A percentile compares a stretch with the other conserved stretches of the same genome.
phyloP scores from a whole-genome alignment of 257 asterid species.

The Scutellaria barbata region DNA sequence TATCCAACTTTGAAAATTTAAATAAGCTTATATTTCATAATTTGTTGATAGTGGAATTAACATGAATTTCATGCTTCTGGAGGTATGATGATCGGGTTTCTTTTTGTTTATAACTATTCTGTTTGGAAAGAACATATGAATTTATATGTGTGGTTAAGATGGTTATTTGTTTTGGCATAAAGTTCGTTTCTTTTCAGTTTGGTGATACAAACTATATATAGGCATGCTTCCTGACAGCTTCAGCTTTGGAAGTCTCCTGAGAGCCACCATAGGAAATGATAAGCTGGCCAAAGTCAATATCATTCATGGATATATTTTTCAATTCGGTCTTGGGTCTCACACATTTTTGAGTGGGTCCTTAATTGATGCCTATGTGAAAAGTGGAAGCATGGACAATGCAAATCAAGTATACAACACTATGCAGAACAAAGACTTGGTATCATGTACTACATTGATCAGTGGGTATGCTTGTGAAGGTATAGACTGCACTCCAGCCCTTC shows the following conservation, averaged over 20 bases:
- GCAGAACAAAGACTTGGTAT: slow-evolving; percentile 51
- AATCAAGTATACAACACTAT: slow-evolving; percentile 42
- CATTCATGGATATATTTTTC: slow-evolving; percentile 49
- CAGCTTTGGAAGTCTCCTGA: slow-evolving; percentile 63
- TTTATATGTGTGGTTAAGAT: neutral
- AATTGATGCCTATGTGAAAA: slow-evolving; percentile 53
- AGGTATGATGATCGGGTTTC: too few relatives aligned
- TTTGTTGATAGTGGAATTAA: slow-evolving; percentile 13
- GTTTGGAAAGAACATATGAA: neutral
- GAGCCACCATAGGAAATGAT: slow-evolving; percentile 40
- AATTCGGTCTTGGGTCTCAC: slow-evolving; percentile 48
- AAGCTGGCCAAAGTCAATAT: slow-evolving; percentile 39
- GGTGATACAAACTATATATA: slow-evolving; percentile 23
- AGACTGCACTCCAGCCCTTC: slow-evolving; percentile 39
- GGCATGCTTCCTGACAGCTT: slow-evolving; percentile 59
- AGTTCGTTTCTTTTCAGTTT: slow-evolving; percentile 10
- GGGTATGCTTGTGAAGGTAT: slow-evolving; percentile 55
- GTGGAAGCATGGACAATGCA: slow-evolving; percentile 53
- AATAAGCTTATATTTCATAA: neutral
- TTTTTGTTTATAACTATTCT: neutral
- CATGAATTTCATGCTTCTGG: too few relatives aligned
- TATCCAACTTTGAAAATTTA: neutral
- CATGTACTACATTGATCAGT: slow-evolving; percentile 62
- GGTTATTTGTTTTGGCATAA: neutral
- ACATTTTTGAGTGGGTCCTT: slow-evolving; percentile 46